Evolutionary conservation across 495 filamentous ascomycete species (phyloP), one percentile per base, ranked within the genome.

Genomic region (Penicillium ochrochloron): DNA sequence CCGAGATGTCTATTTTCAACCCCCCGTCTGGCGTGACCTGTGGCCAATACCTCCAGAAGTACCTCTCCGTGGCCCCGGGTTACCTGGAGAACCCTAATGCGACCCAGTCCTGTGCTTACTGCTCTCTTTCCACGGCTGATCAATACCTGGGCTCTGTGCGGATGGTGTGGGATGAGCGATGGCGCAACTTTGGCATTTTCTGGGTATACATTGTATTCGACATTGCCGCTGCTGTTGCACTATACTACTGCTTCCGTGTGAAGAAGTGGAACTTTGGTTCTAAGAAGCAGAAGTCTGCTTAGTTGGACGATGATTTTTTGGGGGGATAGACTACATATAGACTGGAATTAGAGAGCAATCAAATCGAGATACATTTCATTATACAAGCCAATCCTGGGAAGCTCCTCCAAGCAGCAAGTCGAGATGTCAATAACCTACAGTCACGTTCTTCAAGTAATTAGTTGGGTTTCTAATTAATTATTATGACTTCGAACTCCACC

Each of bases 191-290:
- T 65, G 89, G 88, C 39, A 80, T 89, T 51, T 74, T 86, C 64
- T 92, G 80, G 78, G 85, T 74, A 0, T 93, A 85, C 71, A 82
- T 92, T 62, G 69, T 83, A 17, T 90, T 93, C 74, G 94, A 94
- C 73, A 75, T 92, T 62, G 29, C 15, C 17, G 34, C 35, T 11
- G 11, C 8, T 27, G 29, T 34, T 29, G 14, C 14, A 19, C 34
- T 50, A n/a, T 52, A 34, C 23, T 34, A 29, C 8, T 14, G 25
- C 37, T 50, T 57, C 23, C 52, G 17, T 21, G 34, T 48, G 14
- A 52, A 52, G 14, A 52, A 52, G 48, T 52, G 48, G 48, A 52
- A 52, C 15, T 50, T 50, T 50, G 46, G 46, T 27, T 44, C 42
- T 19, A 44, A 44, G 42, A 50, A 50, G 23, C 46, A 50, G 46